Percentiles rank a stretch among this genome's conserved stretches.
These are phyloP conservation scores for Brettanomyces anomalus DNA, from an alignment of 805 yeast genomes.

Conservation along the genomic window DNA sequence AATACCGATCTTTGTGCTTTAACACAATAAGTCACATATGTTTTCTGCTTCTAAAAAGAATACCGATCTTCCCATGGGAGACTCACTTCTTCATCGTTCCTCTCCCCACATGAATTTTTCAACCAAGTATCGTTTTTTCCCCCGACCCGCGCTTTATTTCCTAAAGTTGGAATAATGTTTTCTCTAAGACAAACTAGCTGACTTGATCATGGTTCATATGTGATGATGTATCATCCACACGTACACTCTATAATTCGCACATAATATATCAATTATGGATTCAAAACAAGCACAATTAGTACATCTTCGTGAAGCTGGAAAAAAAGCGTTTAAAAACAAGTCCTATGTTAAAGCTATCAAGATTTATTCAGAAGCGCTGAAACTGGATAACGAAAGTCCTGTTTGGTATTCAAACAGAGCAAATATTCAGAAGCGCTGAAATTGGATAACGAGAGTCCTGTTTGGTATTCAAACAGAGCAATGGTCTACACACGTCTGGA, in stretches of 20 bases:
- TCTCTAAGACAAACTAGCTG: too few species aligned
- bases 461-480: slow-evolving; percentile 60
- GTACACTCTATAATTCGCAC: too few species aligned
- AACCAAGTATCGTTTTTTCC: too few species aligned
- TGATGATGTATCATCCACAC: too few species aligned
- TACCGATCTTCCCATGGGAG: too few species aligned
- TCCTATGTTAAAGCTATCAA: slow-evolving; percentile 43
- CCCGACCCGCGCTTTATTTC: too few species aligned
- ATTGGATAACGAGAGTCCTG: slow-evolving; percentile 39
- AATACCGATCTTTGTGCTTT: not conserved
- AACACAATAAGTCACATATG: not conserved
- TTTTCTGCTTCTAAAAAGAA: too few species aligned
- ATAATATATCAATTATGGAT: not conserved
- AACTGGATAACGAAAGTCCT: slow-evolving; percentile 39
- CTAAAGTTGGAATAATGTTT: too few species aligned
- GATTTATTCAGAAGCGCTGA: slow-evolving; percentile 50
- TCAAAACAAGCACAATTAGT: not conserved
- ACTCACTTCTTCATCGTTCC: too few species aligned
- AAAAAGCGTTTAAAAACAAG: slow-evolving; percentile 36
- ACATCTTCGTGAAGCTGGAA: slow-evolving; percentile 34
- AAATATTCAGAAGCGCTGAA: slow-evolving; percentile 50
- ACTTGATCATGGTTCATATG: too few species aligned
- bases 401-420: slow-evolving; percentile 62
- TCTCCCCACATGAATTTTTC: too few species aligned
- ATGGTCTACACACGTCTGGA: slow-evolving; percentile 48